phyloP scores from a whole-genome alignment of 169 alveolate genomes.

The Cyclospora cayetanensis region DNA sequence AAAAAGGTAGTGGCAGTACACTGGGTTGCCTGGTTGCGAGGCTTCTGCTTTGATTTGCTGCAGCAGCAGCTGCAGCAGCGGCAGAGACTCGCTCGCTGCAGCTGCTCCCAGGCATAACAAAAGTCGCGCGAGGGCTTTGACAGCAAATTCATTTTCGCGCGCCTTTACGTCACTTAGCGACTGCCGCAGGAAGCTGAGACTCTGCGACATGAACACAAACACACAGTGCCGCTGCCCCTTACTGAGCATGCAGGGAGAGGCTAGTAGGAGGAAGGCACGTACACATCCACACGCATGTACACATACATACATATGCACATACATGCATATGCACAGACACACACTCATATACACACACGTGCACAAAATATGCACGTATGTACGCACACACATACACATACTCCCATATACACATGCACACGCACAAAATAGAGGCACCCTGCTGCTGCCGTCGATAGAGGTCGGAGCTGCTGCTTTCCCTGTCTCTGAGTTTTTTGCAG shows the following conservation, averaged over 20 bases:
- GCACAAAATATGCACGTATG: no score
- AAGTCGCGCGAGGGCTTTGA: neutral
- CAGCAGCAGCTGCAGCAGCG: neutral
- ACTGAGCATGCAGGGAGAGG: no score
- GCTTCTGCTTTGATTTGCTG: slow-evolving; percentile 24
- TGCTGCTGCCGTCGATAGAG: no score
- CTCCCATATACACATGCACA: no score
- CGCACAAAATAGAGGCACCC: no score
- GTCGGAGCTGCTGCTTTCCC: no score
- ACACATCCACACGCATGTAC: neutral
- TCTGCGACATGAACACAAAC: neutral
- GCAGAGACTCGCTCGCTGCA: neutral
- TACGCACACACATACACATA: no score
- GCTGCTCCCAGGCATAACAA: neutral
- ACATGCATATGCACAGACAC: neutral
- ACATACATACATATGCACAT: neutral
- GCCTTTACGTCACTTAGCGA: neutral
- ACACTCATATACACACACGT: no score
- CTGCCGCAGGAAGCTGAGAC: neutral
- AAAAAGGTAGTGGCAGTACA: slow-evolving; percentile 47
- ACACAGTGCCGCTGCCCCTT: no score
- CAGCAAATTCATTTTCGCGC: neutral
- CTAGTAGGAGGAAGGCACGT: neutral
- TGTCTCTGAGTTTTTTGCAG: no score
- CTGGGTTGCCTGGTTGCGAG: slow-evolving; percentile 46